Base-by-base conservation (phyloP, 225 moss, liverwort and hornwort species). In the Pseudisothecium myosuroides region DNA sequence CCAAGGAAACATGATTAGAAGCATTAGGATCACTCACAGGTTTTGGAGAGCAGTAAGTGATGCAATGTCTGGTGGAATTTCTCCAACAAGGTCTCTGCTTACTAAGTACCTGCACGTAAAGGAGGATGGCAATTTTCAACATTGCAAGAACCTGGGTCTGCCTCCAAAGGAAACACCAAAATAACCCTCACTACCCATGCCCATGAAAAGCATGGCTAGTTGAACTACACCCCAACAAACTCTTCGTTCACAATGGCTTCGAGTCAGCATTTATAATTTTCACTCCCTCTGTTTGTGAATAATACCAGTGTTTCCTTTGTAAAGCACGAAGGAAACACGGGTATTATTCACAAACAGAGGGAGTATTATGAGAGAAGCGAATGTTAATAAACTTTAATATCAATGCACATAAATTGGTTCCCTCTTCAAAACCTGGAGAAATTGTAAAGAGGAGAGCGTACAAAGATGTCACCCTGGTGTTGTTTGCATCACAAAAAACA, bases 41-140 rank as follows among this genome's bases (percentile, higher is more conserved):
- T 82, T 81, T 64, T 73, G 83, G 56, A 92, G 92, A 62, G 90
- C 92, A 60, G 88, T 74, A 52, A 92, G 89, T 71, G 62, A 91
- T 69, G 87, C 87, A 45, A 89, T 89, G 6, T 62, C 87, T 36
- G 84, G 45, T 62, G 92, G 91, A 49, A 92, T 87, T 62, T 68
- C 58, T 55, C 92, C 92, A 18, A 6, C 14, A 62, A 91, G 92
- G 32, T 81, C 67, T 61, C 61, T 59, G 81, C 91, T 91, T 17
- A 80, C 68, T 66, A 92, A 66, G 69, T 76, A 76, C 82, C 92
- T 91, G 90, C 84, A 87, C 65, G 34, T 2, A 27, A 78, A 55
- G 26, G 17, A 37, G 11, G 27, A 8, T 45, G 45, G 37, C 21
- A 4, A 6, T 10, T 56, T 58, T 56, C 27, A 79, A n/a, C 37